Conservation (phyloP, 768 basidiomycete genomes). For the Mycena sanguinolenta region DNA sequence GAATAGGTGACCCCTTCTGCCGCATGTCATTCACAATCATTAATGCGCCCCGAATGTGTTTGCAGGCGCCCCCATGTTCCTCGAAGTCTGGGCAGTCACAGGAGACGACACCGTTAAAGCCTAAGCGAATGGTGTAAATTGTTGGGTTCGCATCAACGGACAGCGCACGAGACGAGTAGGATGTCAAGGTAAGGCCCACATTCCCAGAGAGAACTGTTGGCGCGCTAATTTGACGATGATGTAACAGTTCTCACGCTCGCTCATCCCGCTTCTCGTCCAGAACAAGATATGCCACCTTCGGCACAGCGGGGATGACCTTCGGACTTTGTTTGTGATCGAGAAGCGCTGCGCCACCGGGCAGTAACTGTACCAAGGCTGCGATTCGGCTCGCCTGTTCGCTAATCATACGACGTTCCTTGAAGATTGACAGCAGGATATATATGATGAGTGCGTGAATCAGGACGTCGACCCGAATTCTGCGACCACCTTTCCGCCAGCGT, state of each 20-base stretch:
- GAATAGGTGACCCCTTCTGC: too few species aligned
- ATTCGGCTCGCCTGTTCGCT: neutral
- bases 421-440: constrained; percentile 35
- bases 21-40: too few species aligned
- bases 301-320: neutral
- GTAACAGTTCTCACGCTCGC: neutral
- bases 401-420: constrained; percentile 5
- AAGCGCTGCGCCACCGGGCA: constrained; percentile 4
- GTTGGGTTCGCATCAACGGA: neutral
- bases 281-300: neutral
- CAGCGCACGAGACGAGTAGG: constrained; percentile 18
- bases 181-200: too few species aligned
- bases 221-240: constrained; percentile 9
- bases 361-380: neutral
- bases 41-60: too few species aligned
- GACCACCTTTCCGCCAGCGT: constrained; percentile 43
- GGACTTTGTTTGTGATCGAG: neutral
- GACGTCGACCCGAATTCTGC: constrained; percentile 43
- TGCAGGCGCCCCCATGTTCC: too few species aligned
- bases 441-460: constrained; percentile 36
- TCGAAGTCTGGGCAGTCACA: neutral
- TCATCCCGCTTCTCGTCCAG: neutral
- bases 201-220: neutral
- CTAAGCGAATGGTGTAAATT: constrained; percentile 15
- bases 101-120: constrained; percentile 14